Evolutionary conservation across 805 yeast genomes (phyloP), one percentile per base, ranked within the genome.

Genomic region (Saccharomycopsis fermentans): DNA sequence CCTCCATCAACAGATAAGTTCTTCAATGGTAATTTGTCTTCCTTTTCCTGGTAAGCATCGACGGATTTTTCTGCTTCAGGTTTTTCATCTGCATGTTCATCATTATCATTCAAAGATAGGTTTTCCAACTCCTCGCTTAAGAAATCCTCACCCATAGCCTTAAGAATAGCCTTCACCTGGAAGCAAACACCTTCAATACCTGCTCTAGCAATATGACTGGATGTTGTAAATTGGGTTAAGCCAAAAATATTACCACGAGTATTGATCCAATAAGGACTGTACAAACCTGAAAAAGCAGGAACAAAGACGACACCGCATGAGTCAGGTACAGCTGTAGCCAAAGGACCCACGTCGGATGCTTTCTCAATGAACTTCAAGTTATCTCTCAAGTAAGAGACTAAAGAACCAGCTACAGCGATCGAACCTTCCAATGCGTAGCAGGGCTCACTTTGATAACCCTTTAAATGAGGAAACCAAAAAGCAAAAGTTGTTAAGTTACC

Each of bases 221-320:
- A 84, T n/a, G 86, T 80, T n/a, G 96, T 86, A 73, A 83, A 90
- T 70, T 90, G 96, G 4, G 97, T 89, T 76, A 91, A 80, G 40
- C 98, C 98, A 70, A 90, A 84, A 52, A 92, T 87, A 36, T 96
- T 86, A 55, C 97, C 98, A 63, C 96, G 82, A 6, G 96, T 90
- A 56, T 87, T 88, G 14, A 91, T 81, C 98, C 98, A 91, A 74
- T 91, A 90, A 21, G 98, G 98, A 2, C 97, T 96, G 72, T 88
- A 91, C 58, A 91, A 76, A 6, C 98, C 98, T 35, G 91, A 85
- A 70, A 91, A 90, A 2, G 97, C 97, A 34, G 98, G 96, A 52
- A 91, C 96, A 68, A 91, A 91, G 40, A 89, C 90, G 27, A 91
- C 97, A 43, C 97, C 97, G 55, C 94, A 96, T 17, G 92, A 78